Conservation (phyloP, 2,329 filamentous ascomycete species). For the Gaeumannomyces tritici region DNA sequence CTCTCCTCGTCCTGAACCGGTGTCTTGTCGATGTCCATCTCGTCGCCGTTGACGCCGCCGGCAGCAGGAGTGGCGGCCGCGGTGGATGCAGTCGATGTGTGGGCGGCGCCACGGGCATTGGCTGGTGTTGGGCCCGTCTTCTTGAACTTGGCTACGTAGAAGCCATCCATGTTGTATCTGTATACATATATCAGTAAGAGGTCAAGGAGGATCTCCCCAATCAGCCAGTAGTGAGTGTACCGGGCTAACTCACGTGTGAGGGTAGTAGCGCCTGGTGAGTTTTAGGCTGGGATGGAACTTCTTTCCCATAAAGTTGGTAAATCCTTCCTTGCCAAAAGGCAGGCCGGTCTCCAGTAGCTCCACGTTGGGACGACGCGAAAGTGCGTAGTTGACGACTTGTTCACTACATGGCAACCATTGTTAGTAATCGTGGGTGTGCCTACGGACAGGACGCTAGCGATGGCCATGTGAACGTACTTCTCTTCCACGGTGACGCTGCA, state of each 20-base stretch:
- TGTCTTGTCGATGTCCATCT: conserved; percentile 55
- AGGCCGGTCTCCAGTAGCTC: conserved; percentile 87
- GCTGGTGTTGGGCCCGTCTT: conserved; percentile 73
- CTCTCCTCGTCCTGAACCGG: conserved; percentile 40
- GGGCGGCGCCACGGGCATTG: conserved; percentile 28
- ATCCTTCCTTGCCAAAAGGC: conserved; percentile 84
- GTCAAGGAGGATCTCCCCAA: not conserved
- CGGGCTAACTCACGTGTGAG: conserved; percentile 46
- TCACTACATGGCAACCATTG: conserved; percentile 8
- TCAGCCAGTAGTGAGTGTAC: not conserved
- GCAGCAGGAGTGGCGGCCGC: conserved; percentile 4
- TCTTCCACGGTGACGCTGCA: conserved; percentile 93
- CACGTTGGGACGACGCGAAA: conserved; percentile 86
- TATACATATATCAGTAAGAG: not conserved
- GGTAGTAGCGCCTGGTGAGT: conserved; percentile 78
- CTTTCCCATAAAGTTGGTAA: conserved; percentile 85
- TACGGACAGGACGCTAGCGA: not conserved
- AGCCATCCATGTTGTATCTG: conserved; percentile 59
- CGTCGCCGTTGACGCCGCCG: conserved; percentile 19
- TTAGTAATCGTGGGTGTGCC: conserved; percentile 3
- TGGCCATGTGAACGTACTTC: conserved; percentile 24
- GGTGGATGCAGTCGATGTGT: conserved; percentile 11
- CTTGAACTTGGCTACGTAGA: conserved; percentile 97
- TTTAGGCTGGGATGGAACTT: conserved; percentile 79
- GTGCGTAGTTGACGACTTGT: conserved; percentile 68